These are phyloP conservation scores for Vigna trinervia DNA, from an alignment of 306 rosid genomes.

Conservation along the genomic window DNA sequence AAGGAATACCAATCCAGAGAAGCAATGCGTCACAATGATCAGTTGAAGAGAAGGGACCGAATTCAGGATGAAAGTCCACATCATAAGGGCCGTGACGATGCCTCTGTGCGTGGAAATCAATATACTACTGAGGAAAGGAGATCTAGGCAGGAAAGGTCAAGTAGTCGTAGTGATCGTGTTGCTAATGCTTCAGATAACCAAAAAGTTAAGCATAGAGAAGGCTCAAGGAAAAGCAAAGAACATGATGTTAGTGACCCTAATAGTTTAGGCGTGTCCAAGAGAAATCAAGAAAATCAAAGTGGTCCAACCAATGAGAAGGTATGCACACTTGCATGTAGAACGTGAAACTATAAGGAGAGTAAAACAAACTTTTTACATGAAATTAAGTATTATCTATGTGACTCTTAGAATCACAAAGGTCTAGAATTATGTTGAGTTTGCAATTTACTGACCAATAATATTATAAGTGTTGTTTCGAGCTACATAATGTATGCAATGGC, in stretches of 20 bases:
- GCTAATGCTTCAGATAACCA: slow-evolving; percentile 70
- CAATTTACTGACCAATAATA: slow-evolving; percentile 37
- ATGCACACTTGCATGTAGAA: slow-evolving; percentile 55
- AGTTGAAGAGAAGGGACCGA: slow-evolving; percentile 79
- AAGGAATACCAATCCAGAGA: slow-evolving; percentile 82
- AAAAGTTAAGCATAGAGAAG: slow-evolving; percentile 76
- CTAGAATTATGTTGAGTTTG: slow-evolving; percentile 34
- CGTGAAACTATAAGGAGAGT: slow-evolving; percentile 41
- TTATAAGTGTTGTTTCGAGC: slow-evolving; percentile 38
- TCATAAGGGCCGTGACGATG: slow-evolving; percentile 80
- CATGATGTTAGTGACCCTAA: slow-evolving; percentile 61
- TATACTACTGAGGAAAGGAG: slow-evolving; percentile 69
- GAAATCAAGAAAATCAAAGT: slow-evolving; percentile 75
- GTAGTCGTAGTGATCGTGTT: slow-evolving; percentile 73
- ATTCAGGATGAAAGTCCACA: slow-evolving; percentile 71
- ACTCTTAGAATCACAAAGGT: slow-evolving; percentile 37
- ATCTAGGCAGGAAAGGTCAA: slow-evolving; percentile 83
- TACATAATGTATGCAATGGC: slow-evolving; percentile 21
- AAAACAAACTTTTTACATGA: slow-evolving; percentile 30
- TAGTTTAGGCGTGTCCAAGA: slow-evolving; percentile 63
- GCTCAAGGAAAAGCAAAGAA: slow-evolving; percentile 77
- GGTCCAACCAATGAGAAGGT: slow-evolving; percentile 80
- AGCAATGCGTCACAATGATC: slow-evolving; percentile 70
- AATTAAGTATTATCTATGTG: slow-evolving; percentile 37
- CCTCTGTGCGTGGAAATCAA: slow-evolving; percentile 68